Base-by-base conservation (phyloP, 2,329 filamentous ascomycete genomes). In the Colletotrichum acutatum region DNA sequence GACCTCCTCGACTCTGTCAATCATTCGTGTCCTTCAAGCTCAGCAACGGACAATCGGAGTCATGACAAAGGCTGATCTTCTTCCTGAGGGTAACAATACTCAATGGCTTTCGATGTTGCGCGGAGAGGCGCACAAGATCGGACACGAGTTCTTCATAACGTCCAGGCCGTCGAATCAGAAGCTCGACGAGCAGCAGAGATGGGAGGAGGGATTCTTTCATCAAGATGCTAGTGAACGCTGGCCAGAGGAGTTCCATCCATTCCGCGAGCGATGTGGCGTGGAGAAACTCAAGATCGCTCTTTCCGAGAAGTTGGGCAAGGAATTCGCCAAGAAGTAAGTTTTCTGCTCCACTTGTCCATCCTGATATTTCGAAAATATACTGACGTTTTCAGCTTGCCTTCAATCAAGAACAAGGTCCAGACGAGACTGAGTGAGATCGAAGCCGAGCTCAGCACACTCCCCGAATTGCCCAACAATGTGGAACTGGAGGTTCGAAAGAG, bases 21-120 rank as follows among this genome's bases (percentile, higher is more conserved):
- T 94, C 3, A 90, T 95, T 75, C 82, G 89, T 34, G 80, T 87
- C 54, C 83, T 89, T 1, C 84, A 84, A 1, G 92, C 92, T 0
- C 85, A 88, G 2, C 74, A 85, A 4, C 86, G 92, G 1, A 93
- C 91, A 1, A 86, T 94, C 66, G 94, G 94, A 0, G 93, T 97
- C 0, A 86, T 98, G 19, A 98, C 95, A 0, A 98, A 97, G 78
- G 95, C 95, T 0, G 95, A 98, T 74, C 87, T 93, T 0, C 82
- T 95, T 0, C 88, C 90, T 0, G 86, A 86, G 0, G 84, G 87
- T 1, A 83, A 89, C 0, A 83, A 85, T 0, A 76, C 81, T 0
- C 90, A 92, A 68, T 94, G 93, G 88, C 79, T 89, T 0, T 83
- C 87, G 0, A 92, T 95, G 68, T 85, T 97, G 5, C 83, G 85